phyloP scores from a whole-genome alignment of 495 filamentous ascomycete genomes.

The Aspergillus sclerotioniger region DNA sequence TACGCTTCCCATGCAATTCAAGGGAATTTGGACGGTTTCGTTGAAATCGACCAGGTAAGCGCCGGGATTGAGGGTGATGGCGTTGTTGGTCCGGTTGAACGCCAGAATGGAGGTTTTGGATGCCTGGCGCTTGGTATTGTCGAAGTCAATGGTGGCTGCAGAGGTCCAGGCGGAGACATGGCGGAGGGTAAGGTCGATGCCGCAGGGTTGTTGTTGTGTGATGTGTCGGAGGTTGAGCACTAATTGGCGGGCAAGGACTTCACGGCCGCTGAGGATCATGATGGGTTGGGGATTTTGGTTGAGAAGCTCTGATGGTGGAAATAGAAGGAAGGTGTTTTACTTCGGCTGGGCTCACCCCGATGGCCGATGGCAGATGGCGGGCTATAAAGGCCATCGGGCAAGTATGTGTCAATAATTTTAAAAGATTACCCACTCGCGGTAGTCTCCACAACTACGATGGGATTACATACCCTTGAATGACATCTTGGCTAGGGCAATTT shows the following conservation, averaged over 20 bases:
- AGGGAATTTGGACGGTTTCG: constrained; percentile 40
- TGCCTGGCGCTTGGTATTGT: constrained; percentile 35
- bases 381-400: too few relatives aligned
- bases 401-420: too few relatives aligned
- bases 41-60: constrained; percentile 49
- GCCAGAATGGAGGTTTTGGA: constrained; percentile 25
- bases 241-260: constrained; percentile 26
- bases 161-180: constrained; percentile 38
- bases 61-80: constrained; percentile 28
- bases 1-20: constrained; percentile 38
- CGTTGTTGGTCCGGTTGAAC: constrained; percentile 17
- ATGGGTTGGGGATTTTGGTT: background rate
- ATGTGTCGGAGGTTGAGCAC: constrained; percentile 30
- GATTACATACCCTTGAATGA: too few relatives aligned
- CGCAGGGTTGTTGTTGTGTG: constrained; percentile 41
- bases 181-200: constrained; percentile 40
- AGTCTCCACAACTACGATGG: too few relatives aligned
- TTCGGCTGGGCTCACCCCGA: too few relatives aligned
- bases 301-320: too few relatives aligned
- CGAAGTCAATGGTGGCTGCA: constrained; percentile 41
- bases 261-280: constrained; percentile 27
- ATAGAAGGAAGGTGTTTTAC: too few relatives aligned
- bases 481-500: too few relatives aligned
- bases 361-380: too few relatives aligned
- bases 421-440: too few relatives aligned